Evolutionary conservation across 805 yeast genomes (phyloP), one percentile per base, ranked within the genome.

Genomic region (Kockiozyma suomiensis): DNA sequence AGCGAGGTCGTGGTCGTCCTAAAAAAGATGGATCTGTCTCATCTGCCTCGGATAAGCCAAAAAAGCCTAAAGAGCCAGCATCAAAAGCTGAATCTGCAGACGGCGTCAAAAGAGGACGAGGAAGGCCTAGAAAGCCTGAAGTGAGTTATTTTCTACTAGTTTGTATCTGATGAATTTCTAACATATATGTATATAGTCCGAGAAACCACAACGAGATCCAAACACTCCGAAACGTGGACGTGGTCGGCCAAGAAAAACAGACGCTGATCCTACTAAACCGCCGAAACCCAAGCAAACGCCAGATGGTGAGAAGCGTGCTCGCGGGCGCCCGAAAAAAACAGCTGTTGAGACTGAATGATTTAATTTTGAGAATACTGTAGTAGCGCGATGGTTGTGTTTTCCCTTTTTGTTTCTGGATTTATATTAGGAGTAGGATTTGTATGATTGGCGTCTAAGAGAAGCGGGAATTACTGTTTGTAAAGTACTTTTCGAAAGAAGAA

Each of bases 1-100:
- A 52, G 43, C 60, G 61, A 4, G 57, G 61, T 8, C 64, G 64
- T 12, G 64, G 64, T 17, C 64, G 64, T n/a, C 64, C 61, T 23
- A 19, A 48, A 25, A 56, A 56, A 35, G 32, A 33, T n/a, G 47
- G 7, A 8, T 15, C 43, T 15, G 42, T 19, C 1, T 3, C 37
- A 6, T 37, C 40, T 30, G 47, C 38, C 12, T 4, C 52, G 6
- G 49, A 17, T 1, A 30, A 10, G 17, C 17, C 51, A 4, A 40
- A 49, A 12, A 37, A 33, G 2, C 55, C 26, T 21, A 50, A 23
- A 25, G 1, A n/a, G n/a, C n/a, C n/a, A n/a, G n/a, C 30, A 38
- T 26, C 48, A 6, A 33, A 54, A 53, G 15, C 21, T 19, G 37
- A 52, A 5, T 3, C 25, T 7, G 21, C 32, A 1, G 56, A 56